Conservation (phyloP, 108 stramenopile genomes). For the Fistulifera solaris region DNA sequence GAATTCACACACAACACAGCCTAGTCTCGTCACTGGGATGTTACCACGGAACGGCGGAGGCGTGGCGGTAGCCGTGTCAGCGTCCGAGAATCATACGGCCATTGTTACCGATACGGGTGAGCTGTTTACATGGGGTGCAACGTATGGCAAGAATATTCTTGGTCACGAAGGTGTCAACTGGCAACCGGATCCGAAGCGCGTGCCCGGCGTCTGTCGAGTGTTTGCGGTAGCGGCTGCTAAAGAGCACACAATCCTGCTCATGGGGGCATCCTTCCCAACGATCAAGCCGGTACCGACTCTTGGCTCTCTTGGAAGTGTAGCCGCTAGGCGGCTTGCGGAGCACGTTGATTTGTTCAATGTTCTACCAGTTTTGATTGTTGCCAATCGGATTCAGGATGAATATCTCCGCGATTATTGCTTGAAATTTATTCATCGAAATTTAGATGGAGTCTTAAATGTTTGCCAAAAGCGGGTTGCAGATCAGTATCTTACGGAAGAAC, state of each 20-base stretch:
- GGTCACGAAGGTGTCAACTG: slow-evolving; percentile 75
- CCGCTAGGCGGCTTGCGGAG: slow-evolving; percentile 38
- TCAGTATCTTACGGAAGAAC: slow-evolving; percentile 36
- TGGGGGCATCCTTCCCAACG: slow-evolving; percentile 59
- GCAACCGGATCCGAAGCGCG: slow-evolving; percentile 63
- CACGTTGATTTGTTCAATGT: slow-evolving; percentile 78
- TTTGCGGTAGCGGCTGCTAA: slow-evolving; percentile 66
- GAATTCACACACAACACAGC: slow-evolving; percentile 2
- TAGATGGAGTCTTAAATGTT: slow-evolving; percentile 72
- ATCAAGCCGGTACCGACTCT: slow-evolving; percentile 3
- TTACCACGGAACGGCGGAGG: slow-evolving; percentile 76
- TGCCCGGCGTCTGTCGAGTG: slow-evolving; percentile 65
- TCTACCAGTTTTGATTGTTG: slow-evolving; percentile 50
- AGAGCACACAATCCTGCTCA: slow-evolving; percentile 71
- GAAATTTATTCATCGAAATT: slow-evolving; percentile 55
- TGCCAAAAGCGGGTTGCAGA: slow-evolving; percentile 46
- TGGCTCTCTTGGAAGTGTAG: slow-evolving; percentile 36
- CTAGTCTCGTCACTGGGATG: slow-evolving; percentile 72
- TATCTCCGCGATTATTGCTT: slow-evolving; percentile 45
- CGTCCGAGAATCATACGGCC: slow-evolving; percentile 70
- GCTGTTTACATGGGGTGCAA: slow-evolving; percentile 72
- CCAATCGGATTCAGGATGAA: slow-evolving; percentile 32
- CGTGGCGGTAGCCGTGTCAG: slow-evolving; percentile 62
- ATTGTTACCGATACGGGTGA: slow-evolving; percentile 63
- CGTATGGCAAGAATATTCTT: slow-evolving; percentile 43